phyloP scores from a whole-genome alignment of 371 early-diverging fungal species.

The Mortierella sp. region DNA sequence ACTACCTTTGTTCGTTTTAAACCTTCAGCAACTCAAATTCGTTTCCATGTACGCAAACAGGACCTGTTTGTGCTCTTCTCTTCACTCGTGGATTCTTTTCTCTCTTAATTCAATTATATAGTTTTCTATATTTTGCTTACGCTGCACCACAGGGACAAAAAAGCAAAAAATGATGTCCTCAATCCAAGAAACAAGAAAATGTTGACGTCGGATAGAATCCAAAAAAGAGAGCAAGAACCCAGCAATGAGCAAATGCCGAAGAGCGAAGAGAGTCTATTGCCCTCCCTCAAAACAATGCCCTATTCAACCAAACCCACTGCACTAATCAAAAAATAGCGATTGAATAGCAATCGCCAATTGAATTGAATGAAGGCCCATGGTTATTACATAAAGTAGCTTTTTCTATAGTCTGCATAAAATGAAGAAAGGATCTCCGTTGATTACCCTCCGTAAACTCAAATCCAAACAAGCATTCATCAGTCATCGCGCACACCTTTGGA shows the following conservation, averaged over 20 bases:
- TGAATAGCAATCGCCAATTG: not conserved
- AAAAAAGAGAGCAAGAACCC: not conserved
- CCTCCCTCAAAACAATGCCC: not conserved
- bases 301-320: not conserved
- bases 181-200: not conserved
- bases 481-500: not conserved
- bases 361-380: not conserved
- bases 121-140: not conserved
- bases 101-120: not conserved
- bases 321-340: not conserved
- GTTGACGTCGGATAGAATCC: not conserved
- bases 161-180: no score
- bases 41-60: no score
- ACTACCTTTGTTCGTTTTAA: not conserved
- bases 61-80: no score
- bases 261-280: not conserved
- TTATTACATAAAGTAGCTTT: not conserved
- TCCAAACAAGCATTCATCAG: conserved; percentile 2
- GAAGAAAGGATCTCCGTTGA: not conserved
- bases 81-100: not conserved
- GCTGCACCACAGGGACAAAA: not conserved
- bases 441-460: conserved; percentile 10
- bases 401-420: not conserved
- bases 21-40: not conserved
- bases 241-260: conserved; percentile 1